Base-by-base conservation (phyloP, 225 moss, liverwort and hornwort species). In the Rhytidiadelphus loreus region DNA sequence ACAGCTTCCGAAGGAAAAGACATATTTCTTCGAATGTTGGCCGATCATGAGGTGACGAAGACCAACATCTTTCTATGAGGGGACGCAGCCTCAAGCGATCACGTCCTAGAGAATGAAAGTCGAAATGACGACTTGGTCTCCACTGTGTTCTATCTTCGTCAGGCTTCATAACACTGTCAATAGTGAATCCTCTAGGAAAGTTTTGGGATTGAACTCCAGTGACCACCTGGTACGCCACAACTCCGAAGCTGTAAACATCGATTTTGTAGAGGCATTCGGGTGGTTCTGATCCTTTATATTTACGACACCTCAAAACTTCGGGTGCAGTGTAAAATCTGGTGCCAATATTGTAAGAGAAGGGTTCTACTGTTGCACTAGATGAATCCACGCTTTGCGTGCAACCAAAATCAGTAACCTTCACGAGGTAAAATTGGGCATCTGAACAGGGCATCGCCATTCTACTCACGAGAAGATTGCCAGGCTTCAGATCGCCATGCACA, bases 1-100 rank as follows among this genome's bases (percentile, higher is more conserved):
- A 78, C n/a, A 78, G 39, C 0, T 57, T 1, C 17, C 28, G 0
- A 57, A 79, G 79, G 0, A 0, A 4, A 7, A 10, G 17, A 58
- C 79, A 79, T 58, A 79, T 79, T 28, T 58, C 12, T 39, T 58
- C 1, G 18, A 79, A 79, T 39, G 39, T 26, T 57, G 58, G 79
- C 18, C 58, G 57, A 3, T 0, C 7, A 16, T 1, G 11, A 79
- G 79, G 39, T 79, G 39, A 79, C 11, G 79, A 39, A 79, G 79
- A 4, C 57, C 79, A 79, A 4, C 57, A 79, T 1, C 79, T 1
- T 18, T 58, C 0, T 28, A 79, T 79, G 18, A 79, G 58, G 39
- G 17, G 11, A 58, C 3, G 57, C 57, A 79, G 28, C 57, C 1
- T 28, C 39, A 18, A 58, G 58, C 39, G 39, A 79, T 58, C 79